phyloP scores from a whole-genome alignment of 1,139 yeast species.

The Geotrichum restrictum region DNA sequence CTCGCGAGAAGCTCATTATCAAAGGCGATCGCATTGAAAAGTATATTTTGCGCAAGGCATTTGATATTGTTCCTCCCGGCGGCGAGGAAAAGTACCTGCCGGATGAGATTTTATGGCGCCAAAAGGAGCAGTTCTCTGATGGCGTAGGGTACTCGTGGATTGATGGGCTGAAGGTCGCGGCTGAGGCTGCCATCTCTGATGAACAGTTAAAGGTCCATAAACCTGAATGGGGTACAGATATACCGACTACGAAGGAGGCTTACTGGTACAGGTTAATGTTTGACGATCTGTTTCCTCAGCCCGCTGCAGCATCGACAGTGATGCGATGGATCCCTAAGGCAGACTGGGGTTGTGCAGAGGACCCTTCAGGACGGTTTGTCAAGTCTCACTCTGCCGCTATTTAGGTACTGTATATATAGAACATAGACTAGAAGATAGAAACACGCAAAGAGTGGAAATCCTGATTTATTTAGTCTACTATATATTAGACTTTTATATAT shows the following conservation, averaged over 20 bases:
- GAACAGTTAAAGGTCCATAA: constrained; percentile 86
- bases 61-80: no score
- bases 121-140: constrained; percentile 98
- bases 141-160: constrained; percentile 99
- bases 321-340: constrained; percentile 99
- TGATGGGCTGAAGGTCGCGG: constrained; percentile 93
- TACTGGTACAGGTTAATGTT: constrained; percentile 97
- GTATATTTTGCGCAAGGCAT: constrained; percentile 92
- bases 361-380: constrained; percentile 96
- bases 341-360: constrained; percentile 99
- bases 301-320: constrained; percentile 92
- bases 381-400: constrained; percentile 56
- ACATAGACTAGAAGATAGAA: no score
- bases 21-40: constrained; percentile 77
- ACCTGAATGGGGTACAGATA: constrained; percentile 91
- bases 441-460: no score
- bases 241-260: constrained; percentile 97
- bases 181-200: constrained; percentile 79
- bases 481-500: no score
- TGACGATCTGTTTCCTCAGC: constrained; percentile 83
- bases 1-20: constrained; percentile 81
- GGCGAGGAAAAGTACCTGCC: constrained; percentile 86
- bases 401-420: neutral
- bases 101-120: constrained; percentile 96
- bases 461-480: no score